A percentile compares a stretch with the other conserved stretches of the same genome.
phyloP scores from a whole-genome alignment of 805 yeast genomes.

The Cyberlindnera amylophila region DNA sequence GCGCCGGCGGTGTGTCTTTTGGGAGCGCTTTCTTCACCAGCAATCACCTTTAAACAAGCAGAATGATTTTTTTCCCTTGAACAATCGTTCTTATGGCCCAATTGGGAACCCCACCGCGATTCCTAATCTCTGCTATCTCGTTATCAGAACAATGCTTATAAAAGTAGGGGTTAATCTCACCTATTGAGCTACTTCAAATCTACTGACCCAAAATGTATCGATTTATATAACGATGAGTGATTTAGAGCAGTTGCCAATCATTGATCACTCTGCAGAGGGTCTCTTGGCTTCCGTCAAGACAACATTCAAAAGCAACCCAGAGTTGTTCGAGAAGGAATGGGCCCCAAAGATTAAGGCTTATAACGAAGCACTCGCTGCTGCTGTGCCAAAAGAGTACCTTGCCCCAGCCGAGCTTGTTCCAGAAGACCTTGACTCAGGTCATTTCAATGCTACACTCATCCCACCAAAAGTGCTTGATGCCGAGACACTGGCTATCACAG shows the following conservation, averaged over 20 bases:
- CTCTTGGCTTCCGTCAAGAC: background rate
- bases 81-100: too few relatives aligned
- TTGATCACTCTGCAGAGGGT: conserved; percentile 17
- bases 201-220: too few relatives aligned
- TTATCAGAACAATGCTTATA: too few relatives aligned
- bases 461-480: conserved; percentile 23
- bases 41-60: too few relatives aligned
- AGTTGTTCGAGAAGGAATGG: conserved; percentile 19
- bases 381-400: conserved; percentile 21
- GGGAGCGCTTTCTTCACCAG: too few relatives aligned
- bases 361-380: conserved; percentile 14
- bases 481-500: conserved; percentile 16
- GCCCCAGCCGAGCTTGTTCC: conserved; percentile 19
- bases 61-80: too few relatives aligned
- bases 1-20: too few relatives aligned
- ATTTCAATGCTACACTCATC: conserved; percentile 24
- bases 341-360: conserved; percentile 25
- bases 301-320: conserved; percentile 17
- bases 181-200: too few relatives aligned
- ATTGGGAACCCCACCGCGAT: too few relatives aligned
- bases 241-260: conserved; percentile 3
- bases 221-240: background rate
- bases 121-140: too few relatives aligned
- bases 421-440: conserved; percentile 19
- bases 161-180: too few relatives aligned